These are phyloP conservation scores for Beauveria caledonica DNA, from an alignment of 2,329 filamentous ascomycete genomes.

Conservation along the genomic window DNA sequence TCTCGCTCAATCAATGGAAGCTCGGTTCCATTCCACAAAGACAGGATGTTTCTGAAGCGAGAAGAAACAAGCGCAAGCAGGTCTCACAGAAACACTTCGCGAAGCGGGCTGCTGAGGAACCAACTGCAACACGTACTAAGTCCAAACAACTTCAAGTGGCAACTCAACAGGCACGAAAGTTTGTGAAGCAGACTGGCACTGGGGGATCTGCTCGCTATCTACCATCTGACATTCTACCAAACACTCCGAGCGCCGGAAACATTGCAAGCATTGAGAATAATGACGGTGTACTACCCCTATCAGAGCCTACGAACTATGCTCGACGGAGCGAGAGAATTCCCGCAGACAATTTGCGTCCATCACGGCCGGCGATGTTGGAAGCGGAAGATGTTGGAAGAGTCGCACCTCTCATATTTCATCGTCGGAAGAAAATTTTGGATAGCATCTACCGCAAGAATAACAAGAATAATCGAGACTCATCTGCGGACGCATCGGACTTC, in stretches of 20 bases:
- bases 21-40: conserved; percentile 41
- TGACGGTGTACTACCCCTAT: not conserved
- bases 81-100: conserved; percentile 13
- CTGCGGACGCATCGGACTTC: not conserved
- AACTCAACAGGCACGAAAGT: conserved; percentile 16
- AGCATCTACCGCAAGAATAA: conserved; percentile 38
- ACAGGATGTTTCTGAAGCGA: conserved; percentile 22
- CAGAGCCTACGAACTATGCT: not conserved
- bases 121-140: not conserved
- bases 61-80: conserved; percentile 13
- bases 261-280: not conserved
- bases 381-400: conserved; percentile 29
- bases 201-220: conserved; percentile 16
- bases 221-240: not conserved
- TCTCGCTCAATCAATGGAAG: conserved; percentile 48
- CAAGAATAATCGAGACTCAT: conserved; percentile 24
- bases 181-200: conserved; percentile 23
- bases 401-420: conserved; percentile 34
- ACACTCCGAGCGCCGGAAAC: not conserved
- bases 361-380: conserved; percentile 50
- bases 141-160: not conserved
- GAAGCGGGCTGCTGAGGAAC: conserved; percentile 19
- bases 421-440: conserved; percentile 47
- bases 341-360: not conserved
- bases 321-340: not conserved